phyloP scores from a whole-genome alignment of 2,329 filamentous ascomycete genomes.

The Pezicula carpinea region DNA sequence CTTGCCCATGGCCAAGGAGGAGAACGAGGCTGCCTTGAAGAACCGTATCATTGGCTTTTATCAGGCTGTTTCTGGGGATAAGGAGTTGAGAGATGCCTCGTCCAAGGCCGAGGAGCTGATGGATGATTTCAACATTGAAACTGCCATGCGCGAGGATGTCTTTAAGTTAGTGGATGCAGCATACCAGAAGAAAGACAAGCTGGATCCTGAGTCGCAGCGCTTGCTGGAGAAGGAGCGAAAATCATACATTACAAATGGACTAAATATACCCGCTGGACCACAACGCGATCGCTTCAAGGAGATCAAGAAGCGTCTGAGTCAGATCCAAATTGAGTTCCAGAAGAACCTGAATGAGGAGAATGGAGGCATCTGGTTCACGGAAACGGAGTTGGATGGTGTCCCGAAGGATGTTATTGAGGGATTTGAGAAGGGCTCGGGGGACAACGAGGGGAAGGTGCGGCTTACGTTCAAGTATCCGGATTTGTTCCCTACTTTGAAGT shows the following conservation, averaged over 20 bases:
- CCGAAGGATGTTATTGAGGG: conserved; percentile 62
- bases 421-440: conserved; percentile 67
- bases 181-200: conserved; percentile 50
- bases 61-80: conserved; percentile 68
- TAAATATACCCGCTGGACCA: conserved; percentile 64
- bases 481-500: conserved; percentile 73
- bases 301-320: conserved; percentile 75
- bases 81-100: conserved; percentile 67
- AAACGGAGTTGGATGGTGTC: conserved; percentile 69
- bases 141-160: conserved; percentile 76
- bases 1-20: conserved; percentile 67
- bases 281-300: conserved; percentile 79
- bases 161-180: conserved; percentile 62
- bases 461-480: conserved; percentile 83
- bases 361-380: conserved; percentile 74
- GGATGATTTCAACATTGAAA: conserved; percentile 74
- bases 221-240: conserved; percentile 75
- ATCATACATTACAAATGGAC: conserved; percentile 70
- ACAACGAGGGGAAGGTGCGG: conserved; percentile 69
- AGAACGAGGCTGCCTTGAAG: conserved; percentile 58
- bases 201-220: conserved; percentile 67
- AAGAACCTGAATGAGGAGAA: conserved; percentile 82
- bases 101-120: conserved; percentile 72
- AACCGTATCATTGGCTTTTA: conserved; percentile 73
- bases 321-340: conserved; percentile 69